Percentiles rank a stretch among this genome's conserved stretches.
These are phyloP conservation scores for Starmerella vaccinii DNA, from an alignment of 805 yeast species.

Conservation along the genomic window DNA sequence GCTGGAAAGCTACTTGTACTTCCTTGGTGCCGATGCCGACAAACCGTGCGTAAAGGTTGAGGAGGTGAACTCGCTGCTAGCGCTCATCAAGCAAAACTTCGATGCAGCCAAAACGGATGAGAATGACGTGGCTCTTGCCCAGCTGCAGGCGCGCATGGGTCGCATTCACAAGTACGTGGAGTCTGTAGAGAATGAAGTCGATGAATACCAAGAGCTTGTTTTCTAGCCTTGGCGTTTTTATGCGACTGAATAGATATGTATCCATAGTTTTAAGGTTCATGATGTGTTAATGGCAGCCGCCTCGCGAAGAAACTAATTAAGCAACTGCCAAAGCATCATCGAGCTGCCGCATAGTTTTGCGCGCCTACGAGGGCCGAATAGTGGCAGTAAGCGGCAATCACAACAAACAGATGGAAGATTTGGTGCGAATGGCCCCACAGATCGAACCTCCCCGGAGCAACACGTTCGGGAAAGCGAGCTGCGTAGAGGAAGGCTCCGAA, in stretches of 20 bases:
- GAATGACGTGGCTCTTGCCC: conserved; percentile 23
- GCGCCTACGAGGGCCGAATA: conserved; percentile 31
- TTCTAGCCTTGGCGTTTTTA: background rate
- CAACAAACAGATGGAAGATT: conserved; percentile 68
- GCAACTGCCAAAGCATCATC: too few relatives aligned
- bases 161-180: conserved; percentile 7
- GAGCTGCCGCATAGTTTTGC: background rate
- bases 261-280: too few relatives aligned
- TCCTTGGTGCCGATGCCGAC: conserved; percentile 64
- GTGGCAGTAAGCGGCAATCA: conserved; percentile 65
- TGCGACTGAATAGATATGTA: background rate
- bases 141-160: conserved; percentile 6
- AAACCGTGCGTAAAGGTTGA: conserved; percentile 48
- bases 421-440: conserved; percentile 76
- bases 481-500: conserved; percentile 75
- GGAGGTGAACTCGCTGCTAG: conserved; percentile 78
- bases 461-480: conserved; percentile 63
- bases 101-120: conserved; percentile 29
- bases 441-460: conserved; percentile 54
- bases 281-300: too few relatives aligned
- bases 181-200: conserved; percentile 1
- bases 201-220: conserved; percentile 30
- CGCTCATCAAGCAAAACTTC: conserved; percentile 45
- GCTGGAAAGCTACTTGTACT: conserved; percentile 73
- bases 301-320: too few relatives aligned